These are phyloP conservation scores for Russula sp. DNA, from an alignment of 768 basidiomycete species.

Conservation along the genomic window DNA sequence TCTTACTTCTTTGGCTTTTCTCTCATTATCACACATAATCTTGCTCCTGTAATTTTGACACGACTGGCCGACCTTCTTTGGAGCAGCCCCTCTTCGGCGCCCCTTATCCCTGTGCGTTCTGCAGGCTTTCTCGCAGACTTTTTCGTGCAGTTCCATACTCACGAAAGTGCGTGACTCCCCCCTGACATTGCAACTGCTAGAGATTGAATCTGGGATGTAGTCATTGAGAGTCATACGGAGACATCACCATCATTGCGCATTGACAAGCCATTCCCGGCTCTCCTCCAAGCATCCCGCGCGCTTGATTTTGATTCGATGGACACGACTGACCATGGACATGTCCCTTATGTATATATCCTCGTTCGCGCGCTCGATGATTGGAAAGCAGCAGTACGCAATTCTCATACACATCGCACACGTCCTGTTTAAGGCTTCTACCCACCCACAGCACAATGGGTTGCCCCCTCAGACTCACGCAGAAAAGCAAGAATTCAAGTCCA, in stretches of 20 bases:
- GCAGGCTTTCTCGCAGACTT: slow-evolving; percentile 90
- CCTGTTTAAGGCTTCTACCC: neutral
- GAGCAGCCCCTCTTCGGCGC: slow-evolving; percentile 48
- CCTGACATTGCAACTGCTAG: neutral
- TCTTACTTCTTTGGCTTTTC: slow-evolving; percentile 57
- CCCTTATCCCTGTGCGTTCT: slow-evolving; percentile 72
- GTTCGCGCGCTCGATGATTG: slow-evolving; percentile 78
- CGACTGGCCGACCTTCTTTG: slow-evolving; percentile 62
- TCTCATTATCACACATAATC: slow-evolving; percentile 80
- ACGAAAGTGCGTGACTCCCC: slow-evolving; percentile 50
- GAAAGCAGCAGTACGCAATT: slow-evolving; percentile 58
- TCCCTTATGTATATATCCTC: slow-evolving; percentile 87
- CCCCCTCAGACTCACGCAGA: slow-evolving; percentile 52
- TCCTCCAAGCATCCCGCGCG: slow-evolving; percentile 62
- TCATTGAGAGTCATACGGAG: slow-evolving; percentile 86
- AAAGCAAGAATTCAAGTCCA: slow-evolving; percentile 69
- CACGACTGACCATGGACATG: slow-evolving; percentile 79
- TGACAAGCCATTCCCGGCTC: slow-evolving; percentile 79
- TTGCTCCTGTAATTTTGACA: slow-evolving; percentile 47
- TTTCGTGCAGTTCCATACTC: slow-evolving; percentile 83
- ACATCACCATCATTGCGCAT: slow-evolving; percentile 69
- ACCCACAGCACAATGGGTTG: slow-evolving; percentile 54
- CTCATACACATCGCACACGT: neutral
- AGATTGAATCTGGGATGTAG: slow-evolving; percentile 32
- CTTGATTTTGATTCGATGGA: slow-evolving; percentile 78